A percentile compares a stretch with the other conserved stretches of the same genome.
Conservation (phyloP, 1,139 yeast species). For the Debaryomyces sp. region DNA sequence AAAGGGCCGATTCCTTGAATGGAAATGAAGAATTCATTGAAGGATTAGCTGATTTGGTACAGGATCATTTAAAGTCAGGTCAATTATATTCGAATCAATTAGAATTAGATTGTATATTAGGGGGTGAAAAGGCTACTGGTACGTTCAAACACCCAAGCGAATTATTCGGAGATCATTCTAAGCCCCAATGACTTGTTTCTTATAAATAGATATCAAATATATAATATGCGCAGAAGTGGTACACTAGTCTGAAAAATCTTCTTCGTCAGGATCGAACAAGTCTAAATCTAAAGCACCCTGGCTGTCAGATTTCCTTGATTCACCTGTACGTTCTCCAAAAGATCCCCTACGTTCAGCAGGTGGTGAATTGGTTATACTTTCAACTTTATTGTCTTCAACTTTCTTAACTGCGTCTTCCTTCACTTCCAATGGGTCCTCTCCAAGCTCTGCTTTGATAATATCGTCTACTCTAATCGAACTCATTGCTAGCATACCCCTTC, state of each 20-base stretch:
- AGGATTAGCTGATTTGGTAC: conserved; percentile 85
- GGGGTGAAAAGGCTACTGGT: conserved; percentile 50
- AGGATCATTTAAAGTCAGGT: conserved; percentile 65
- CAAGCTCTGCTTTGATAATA: conserved; percentile 44
- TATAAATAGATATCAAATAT: conserved; percentile 7
- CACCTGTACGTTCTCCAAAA: conserved; percentile 35
- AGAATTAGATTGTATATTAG: conserved; percentile 67
- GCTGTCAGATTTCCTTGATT: conserved; percentile 24
- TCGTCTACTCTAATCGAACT: conserved; percentile 61
- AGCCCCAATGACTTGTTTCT: neutral
- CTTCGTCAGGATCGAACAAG: conserved; percentile 69
- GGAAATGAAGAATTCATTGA: conserved; percentile 78
- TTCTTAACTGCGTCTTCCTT: conserved; percentile 6
- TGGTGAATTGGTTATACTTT: conserved; percentile 5
- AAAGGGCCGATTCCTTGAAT: conserved; percentile 90
- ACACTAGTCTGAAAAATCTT: conserved; percentile 36
- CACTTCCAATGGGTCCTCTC: conserved; percentile 20
- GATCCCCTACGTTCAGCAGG: conserved; percentile 18
- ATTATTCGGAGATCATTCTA: conserved; percentile 50
- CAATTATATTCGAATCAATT: conserved; percentile 63
- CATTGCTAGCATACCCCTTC: conserved; percentile 86
- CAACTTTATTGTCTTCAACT: conserved; percentile 15
- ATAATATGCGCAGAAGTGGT: conserved; percentile 5
- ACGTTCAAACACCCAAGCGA: conserved; percentile 66
- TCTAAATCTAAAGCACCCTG: conserved; percentile 48